Evolutionary conservation across 139 green algal species (phyloP), one percentile per base, ranked within the genome.

Genomic region (Nannochloris sp.): DNA sequence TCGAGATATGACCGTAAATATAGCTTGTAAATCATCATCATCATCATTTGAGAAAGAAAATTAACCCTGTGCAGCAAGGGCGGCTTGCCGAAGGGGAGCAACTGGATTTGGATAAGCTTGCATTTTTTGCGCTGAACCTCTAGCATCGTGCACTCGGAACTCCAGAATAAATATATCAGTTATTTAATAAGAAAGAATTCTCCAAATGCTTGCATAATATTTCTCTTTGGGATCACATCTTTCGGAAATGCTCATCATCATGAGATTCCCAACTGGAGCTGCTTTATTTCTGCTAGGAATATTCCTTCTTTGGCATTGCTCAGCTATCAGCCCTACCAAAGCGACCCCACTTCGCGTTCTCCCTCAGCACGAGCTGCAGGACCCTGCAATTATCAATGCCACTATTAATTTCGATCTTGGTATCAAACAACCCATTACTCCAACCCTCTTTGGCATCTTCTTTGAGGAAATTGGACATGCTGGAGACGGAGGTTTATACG

Each of bases 391-490:
- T 19, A 51, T 51, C 42, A 51, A 51, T 51, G 42, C 42, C 42
- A 27, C 42, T 51, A 19, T 51, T 19, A 51, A 19, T 19, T 19
- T 51, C 19, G 42, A 51, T 51, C 42, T 51, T 19, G 19, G 19
- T 19, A 51, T 19, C 42, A 51, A 51, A 19, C 42, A 51, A 19
- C 42, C 42, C 42, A 51, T 51, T 19, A 19, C 42, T 19, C 42
- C 42, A 19, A 27, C 19, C 42, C 42, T 51, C 42, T 51, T 51
- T 44, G 76, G 76, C 23, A 65, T 83, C n/a, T 83, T 83, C 15
- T 83, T 83, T 30, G 76, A 83, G 29, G 76, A 83, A 72, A 82
- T 85, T 24, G 67, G 71, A 4, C 68, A 85, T 62, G 79, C 79
- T 30, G 79, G 79, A 2, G 76, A 84, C 4, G 76, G 79, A 19